These are phyloP conservation scores for Noccaea bulbosa DNA, from an alignment of 345 rosid species.

Conservation along the genomic window DNA sequence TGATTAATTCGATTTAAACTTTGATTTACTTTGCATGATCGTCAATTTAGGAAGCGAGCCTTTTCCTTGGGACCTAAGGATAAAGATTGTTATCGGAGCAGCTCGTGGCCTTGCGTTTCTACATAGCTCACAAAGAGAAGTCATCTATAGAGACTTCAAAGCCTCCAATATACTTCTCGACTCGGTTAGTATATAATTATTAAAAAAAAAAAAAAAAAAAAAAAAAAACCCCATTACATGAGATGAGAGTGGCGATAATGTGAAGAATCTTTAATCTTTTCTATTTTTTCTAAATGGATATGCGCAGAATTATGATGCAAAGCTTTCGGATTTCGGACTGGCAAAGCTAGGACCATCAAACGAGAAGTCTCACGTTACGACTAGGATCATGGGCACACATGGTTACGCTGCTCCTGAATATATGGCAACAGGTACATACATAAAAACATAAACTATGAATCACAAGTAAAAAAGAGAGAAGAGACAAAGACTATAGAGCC, in stretches of 20 bases:
- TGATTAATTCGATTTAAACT: not conserved
- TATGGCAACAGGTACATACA: constrained; percentile 59
- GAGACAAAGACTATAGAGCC: too few relatives aligned
- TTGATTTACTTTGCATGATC: not conserved
- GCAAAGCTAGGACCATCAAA: constrained; percentile 70
- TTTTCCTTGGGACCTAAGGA: constrained; percentile 79
- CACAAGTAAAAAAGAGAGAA: too few relatives aligned
- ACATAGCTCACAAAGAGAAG: constrained; percentile 69
- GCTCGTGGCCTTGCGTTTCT: constrained; percentile 79
- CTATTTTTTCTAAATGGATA: not conserved
- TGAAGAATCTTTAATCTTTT: not conserved
- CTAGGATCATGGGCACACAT: constrained; percentile 58
- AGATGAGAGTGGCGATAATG: not conserved
- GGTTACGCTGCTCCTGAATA: constrained; percentile 74
- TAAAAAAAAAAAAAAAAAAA: not conserved
- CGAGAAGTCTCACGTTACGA: constrained; percentile 77
- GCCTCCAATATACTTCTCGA: constrained; percentile 84
- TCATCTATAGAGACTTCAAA: constrained; percentile 86
- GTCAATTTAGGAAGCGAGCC: constrained; percentile 54
- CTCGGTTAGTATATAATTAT: constrained; percentile 52
- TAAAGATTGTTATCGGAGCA: constrained; percentile 78
- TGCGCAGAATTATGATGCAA: constrained; percentile 59
- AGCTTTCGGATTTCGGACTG: constrained; percentile 69
- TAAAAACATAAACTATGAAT: not conserved
- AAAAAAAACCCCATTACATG: not conserved